Percentiles rank a stretch among this genome's conserved stretches.
Evolutionary conservation across 768 basidiomycete genomes (phyloP).

Genomic region (Lactifluus piperatus): DNA sequence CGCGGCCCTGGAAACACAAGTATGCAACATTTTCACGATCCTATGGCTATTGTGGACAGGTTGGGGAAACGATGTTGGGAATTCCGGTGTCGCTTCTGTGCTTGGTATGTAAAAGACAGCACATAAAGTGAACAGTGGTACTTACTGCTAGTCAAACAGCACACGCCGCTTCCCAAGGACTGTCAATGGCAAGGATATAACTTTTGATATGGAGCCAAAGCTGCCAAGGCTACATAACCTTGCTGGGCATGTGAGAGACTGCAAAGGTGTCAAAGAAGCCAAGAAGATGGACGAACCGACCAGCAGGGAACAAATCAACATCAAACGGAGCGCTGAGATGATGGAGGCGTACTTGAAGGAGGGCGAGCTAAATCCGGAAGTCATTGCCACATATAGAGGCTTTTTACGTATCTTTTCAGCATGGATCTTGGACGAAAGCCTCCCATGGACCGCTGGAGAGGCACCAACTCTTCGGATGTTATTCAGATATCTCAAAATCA

Average conservation of each 20-base stretch:
- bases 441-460: neutral
- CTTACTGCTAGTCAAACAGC: neutral
- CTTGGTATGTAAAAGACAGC: neutral
- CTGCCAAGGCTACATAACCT: neutral
- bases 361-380: neutral
- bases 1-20: neutral
- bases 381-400: neutral
- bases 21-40: neutral
- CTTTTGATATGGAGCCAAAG: neutral
- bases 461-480: neutral
- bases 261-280: neutral
- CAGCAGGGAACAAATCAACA: neutral
- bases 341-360: neutral
- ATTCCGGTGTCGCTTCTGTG: too few species aligned
- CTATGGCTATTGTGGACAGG: neutral
- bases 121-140: too few species aligned
- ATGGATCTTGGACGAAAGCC: neutral
- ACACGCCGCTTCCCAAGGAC: neutral
- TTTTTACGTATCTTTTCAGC: neutral
- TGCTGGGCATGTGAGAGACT: neutral
- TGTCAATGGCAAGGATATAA: neutral
- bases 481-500: neutral
- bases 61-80: neutral
- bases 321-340: neutral
- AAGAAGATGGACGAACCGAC: neutral